These are phyloP conservation scores for Botrytis fragariae DNA, from an alignment of 2,329 filamentous ascomycete species.

Conservation along the genomic window DNA sequence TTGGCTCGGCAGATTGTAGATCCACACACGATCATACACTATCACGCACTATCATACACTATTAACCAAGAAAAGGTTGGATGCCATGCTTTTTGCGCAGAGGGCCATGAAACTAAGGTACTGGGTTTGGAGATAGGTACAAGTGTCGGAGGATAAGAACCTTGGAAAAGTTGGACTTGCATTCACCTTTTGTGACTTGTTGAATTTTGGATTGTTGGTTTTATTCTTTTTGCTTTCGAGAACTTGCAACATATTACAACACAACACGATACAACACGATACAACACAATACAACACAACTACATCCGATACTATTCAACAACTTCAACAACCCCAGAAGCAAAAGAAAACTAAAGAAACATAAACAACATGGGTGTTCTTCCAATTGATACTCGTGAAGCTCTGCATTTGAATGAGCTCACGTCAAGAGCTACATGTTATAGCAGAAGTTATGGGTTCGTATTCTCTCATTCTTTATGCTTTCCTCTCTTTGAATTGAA, in stretches of 20 bases:
- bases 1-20: neutral
- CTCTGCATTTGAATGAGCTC: slow-evolving; percentile 6
- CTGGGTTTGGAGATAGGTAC: neutral
- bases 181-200: neutral
- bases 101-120: neutral
- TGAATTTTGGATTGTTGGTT: neutral
- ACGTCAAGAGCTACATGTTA: slow-evolving; percentile 11
- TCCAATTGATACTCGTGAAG: slow-evolving; percentile 20
- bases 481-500: no score
- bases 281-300: no score
- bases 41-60: neutral
- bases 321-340: neutral
- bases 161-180: neutral
- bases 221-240: no score
- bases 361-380: slow-evolving; percentile 13
- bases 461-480: neutral
- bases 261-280: no score
- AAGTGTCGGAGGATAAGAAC: neutral
- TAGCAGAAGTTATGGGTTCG: slow-evolving; percentile 3
- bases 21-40: neutral
- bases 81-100: neutral
- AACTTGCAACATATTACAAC: neutral
- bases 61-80: neutral
- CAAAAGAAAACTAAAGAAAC: neutral
- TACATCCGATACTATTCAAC: neutral